Percentiles rank a stretch among this genome's conserved stretches.
These are phyloP conservation scores for Lasiodiplodia hormozganensis DNA, from an alignment of 2,329 filamentous ascomycete species.

Conservation along the genomic window DNA sequence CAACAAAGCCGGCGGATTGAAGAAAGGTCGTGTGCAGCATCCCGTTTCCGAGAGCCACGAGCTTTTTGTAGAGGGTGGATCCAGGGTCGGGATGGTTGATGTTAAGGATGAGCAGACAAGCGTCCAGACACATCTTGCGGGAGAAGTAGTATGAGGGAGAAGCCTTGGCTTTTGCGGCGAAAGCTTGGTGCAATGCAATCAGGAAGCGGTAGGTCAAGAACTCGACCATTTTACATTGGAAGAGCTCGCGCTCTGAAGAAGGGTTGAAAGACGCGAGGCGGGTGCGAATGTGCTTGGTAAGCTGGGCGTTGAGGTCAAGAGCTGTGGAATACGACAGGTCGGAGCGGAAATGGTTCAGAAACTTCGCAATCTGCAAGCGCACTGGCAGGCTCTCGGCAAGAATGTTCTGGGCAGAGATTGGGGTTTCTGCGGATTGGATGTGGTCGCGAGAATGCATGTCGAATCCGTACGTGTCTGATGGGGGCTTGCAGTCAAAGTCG, in stretches of 20 bases:
- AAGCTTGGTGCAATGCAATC: conserved; percentile 61
- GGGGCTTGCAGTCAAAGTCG: conserved; percentile 43
- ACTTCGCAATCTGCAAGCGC: conserved; percentile 33
- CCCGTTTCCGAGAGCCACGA: conserved; percentile 6
- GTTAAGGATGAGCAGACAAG: conserved; percentile 69
- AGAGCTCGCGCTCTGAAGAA: conserved; percentile 34
- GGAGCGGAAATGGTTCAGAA: conserved; percentile 43
- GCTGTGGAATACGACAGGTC: conserved; percentile 41
- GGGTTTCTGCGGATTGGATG: conserved; percentile 31
- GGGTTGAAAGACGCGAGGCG: conserved; percentile 25
- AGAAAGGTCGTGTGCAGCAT: conserved; percentile 1
- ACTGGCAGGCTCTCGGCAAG: conserved; percentile 32
- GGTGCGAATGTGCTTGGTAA: conserved; percentile 37
- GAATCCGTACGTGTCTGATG: conserved; percentile 34
- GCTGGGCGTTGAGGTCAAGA: conserved; percentile 37
- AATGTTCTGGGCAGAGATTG: conserved; percentile 36
- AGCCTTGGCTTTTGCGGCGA: conserved; percentile 49
- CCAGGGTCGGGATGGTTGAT: conserved; percentile 52
- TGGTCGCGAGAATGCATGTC: conserved; percentile 32
- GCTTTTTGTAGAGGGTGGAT: background rate
- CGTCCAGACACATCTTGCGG: conserved; percentile 56
- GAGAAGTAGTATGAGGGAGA: conserved; percentile 61
- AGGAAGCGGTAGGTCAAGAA: conserved; percentile 62
- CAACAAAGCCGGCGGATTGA: background rate
- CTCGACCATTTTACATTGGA: conserved; percentile 60